phyloP scores from a whole-genome alignment of 768 basidiomycete species.

The Xerocomellus chrysenteron region DNA sequence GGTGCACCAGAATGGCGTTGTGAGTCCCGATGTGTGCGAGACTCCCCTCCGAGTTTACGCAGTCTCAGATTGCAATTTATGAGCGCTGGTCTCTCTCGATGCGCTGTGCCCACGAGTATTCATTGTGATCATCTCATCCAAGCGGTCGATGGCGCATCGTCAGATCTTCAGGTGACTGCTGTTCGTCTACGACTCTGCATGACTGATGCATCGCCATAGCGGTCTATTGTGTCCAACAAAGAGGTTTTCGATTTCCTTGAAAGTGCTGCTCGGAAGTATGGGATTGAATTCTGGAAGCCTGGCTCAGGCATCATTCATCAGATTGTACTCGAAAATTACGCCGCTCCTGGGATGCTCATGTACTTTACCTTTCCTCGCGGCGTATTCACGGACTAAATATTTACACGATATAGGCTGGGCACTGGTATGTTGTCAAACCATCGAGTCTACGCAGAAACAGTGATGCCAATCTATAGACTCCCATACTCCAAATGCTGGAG shows the following conservation, averaged over 20 bases:
- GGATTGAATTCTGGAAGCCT: conserved; percentile 98
- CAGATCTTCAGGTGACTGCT: conserved; percentile 71
- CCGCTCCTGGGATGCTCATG: conserved; percentile 94
- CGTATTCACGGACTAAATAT: conserved; percentile 1
- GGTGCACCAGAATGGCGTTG: conserved; percentile 72
- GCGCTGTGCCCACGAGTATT: conserved; percentile 87
- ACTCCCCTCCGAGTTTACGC: conserved; percentile 3
- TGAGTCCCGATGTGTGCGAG: conserved; percentile 35
- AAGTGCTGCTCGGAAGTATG: conserved; percentile 86
- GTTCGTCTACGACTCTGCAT: not conserved
- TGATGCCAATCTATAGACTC: conserved; percentile 58
- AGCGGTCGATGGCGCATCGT: conserved; percentile 83
- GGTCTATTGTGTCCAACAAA: conserved; percentile 83
- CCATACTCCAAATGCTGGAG: conserved; percentile 98
- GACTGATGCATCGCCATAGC: conserved; percentile 39
- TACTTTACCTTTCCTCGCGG: conserved; percentile 33
- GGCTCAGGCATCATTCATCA: conserved; percentile 94
- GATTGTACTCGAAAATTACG: conserved; percentile 97
- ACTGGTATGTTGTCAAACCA: conserved; percentile 53
- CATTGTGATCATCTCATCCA: conserved; percentile 99
- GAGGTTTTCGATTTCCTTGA: conserved; percentile 98
- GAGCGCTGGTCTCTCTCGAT: conserved; percentile 85
- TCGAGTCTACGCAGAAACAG: not conserved
- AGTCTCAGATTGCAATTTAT: conserved; percentile 85
- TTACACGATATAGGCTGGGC: conserved; percentile 58